Conservation (phyloP, 2,329 filamentous ascomycete species). For the Nakataea oryzae region DNA sequence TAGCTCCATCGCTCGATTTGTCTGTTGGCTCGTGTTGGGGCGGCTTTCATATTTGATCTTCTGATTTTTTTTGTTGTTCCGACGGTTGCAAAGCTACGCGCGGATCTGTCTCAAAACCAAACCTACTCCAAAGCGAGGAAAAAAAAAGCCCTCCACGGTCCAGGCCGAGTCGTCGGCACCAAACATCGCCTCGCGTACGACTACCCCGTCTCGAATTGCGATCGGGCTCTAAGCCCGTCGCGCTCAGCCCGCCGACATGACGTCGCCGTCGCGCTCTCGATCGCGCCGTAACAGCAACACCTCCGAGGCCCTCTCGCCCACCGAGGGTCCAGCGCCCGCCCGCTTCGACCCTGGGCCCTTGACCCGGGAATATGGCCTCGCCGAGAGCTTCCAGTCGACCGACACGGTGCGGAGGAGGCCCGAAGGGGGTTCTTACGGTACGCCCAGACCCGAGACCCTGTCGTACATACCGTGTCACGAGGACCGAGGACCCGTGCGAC, state of each 20-base stretch:
- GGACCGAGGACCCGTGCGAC: background rate
- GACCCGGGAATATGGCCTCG: conserved; percentile 31
- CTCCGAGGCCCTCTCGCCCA: conserved; percentile 2
- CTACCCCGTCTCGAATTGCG: background rate
- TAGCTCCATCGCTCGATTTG: background rate
- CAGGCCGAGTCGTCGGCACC: background rate
- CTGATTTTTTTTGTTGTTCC: background rate
- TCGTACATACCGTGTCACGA: background rate
- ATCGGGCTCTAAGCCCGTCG: background rate
- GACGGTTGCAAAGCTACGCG: background rate
- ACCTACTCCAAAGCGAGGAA: background rate
- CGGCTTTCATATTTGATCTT: background rate
- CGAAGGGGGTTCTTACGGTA: conserved; percentile 48
- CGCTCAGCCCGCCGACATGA: background rate
- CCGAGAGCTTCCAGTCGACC: conserved; percentile 47
- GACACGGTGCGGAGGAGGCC: conserved; percentile 49
- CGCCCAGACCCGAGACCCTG: conserved; percentile 13
- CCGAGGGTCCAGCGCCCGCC: conserved; percentile 8
- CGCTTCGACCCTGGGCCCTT: conserved; percentile 18
- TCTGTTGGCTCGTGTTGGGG: background rate
- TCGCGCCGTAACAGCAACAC: conserved; percentile 3
- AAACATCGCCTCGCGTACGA: background rate
- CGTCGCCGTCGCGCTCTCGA: conserved; percentile 1
- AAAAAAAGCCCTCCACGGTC: background rate
- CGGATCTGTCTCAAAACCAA: background rate